Base-by-base conservation (phyloP, 805 yeast genomes). In the Clavispora asparagi region DNA sequence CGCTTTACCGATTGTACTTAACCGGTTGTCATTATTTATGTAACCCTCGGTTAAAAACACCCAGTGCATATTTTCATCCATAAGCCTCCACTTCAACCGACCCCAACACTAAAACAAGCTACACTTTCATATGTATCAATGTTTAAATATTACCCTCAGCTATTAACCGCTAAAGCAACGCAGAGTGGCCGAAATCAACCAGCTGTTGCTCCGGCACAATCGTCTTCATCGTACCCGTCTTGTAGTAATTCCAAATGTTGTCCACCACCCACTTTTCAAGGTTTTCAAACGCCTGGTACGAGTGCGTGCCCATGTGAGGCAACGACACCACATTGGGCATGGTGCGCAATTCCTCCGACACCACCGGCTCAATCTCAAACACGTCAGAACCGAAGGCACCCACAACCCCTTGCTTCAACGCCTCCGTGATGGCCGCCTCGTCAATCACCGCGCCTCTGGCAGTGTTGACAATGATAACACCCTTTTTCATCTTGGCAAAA, bases 251-350 rank as follows among this genome's bases (percentile, higher is more conserved):
- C 38, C 70, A 67, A 8, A 87, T 80, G 63, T 92, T 94, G 29
- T 76, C 74, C 26, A 87, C 81, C 29, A 84, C 88, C 62, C 79
- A 79, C 55, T 79, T 81, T 67, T 91, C 97, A 96, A 94, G 87
- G 55, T 77, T 77, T 54, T 73, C 68, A 58, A 85, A 79, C 3
- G 96, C 85, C 65, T 89, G 95, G 43, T 67, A 65, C 5, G 92
- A 73, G 61, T 81, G 82, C 0, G 96, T 87, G 26, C 96, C 97
- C 85, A 87, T 82, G 63, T 90, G 97, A 13, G 97, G 97, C 53
- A 87, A 70, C 31, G 87, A 78, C 11, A 85, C 73, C n/a, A 82
- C 87, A 52, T 84, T 83, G 12, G 87, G 85, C 65, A 84, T 65
- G 28, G 70, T 68, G 41, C 76, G 65, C 51, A 86, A 68, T 49